phyloP scores from a whole-genome alignment of 768 basidiomycete species.

The Phylloporus arenicola region DNA sequence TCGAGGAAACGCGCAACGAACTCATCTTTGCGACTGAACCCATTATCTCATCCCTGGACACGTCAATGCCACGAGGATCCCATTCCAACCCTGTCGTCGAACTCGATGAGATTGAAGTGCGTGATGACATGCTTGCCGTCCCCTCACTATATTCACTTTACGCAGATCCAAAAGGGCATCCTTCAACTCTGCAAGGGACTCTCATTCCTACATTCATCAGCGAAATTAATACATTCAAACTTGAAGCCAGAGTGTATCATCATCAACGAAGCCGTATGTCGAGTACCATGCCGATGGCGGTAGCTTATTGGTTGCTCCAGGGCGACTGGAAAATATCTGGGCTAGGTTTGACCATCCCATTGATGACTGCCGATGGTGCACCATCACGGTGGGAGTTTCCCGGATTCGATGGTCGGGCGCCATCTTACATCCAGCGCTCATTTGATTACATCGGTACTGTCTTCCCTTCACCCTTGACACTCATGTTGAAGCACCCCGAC shows the following conservation, averaged over 20 bases:
- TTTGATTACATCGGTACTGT: conserved; percentile 87
- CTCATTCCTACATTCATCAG: conserved; percentile 87
- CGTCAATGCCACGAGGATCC: conserved; percentile 65
- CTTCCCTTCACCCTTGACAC: background rate
- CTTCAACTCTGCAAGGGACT: conserved; percentile 89
- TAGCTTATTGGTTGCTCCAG: conserved; percentile 35
- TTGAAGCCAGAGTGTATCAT: conserved; percentile 81
- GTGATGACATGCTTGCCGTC: conserved; percentile 15
- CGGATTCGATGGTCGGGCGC: conserved; percentile 74
- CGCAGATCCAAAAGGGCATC: conserved; percentile 91
- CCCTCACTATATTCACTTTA: conserved; percentile 4
- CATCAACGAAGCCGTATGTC: conserved; percentile 78
- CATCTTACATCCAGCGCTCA: conserved; percentile 80
- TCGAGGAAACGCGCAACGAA: conserved; percentile 88
- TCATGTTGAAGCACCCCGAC: conserved; percentile 7
- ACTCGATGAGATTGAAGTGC: conserved; percentile 92
- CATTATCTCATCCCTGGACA: conserved; percentile 73
- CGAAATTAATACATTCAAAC: conserved; percentile 88
- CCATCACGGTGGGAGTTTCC: conserved; percentile 88
- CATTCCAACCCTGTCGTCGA: conserved; percentile 60
- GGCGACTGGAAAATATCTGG: conserved; percentile 98
- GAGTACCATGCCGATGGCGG: conserved; percentile 1
- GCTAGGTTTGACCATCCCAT: conserved; percentile 78
- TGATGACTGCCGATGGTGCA: conserved; percentile 61
- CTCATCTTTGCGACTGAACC: conserved; percentile 93